Percentiles rank a stretch among this genome's conserved stretches.
These are phyloP conservation scores for Podila verticillata DNA, from an alignment of 192 early-diverging fungal species.

Conservation along the genomic window DNA sequence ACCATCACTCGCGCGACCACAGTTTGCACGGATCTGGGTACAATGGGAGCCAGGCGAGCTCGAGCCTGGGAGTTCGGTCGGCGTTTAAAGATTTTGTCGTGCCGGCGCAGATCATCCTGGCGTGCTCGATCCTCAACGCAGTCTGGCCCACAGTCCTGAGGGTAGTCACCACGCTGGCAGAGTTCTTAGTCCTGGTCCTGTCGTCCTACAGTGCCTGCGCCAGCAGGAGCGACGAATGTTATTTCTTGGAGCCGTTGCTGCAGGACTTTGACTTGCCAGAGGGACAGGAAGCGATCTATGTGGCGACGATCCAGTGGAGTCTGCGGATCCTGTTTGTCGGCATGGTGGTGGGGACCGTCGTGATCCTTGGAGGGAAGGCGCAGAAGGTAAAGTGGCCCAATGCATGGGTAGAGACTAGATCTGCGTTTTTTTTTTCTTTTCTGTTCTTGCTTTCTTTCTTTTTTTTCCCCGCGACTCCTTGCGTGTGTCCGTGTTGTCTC, in stretches of 20 bases:
- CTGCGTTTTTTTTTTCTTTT: not conserved
- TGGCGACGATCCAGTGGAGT: conserved; percentile 39
- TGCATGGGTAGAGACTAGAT: conserved; percentile 1
- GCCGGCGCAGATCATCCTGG: conserved; percentile 45
- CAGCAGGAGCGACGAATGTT: conserved; percentile 34
- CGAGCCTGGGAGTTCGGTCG: conserved; percentile 45
- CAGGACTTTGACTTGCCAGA: conserved; percentile 9
- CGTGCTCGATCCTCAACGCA: conserved; percentile 40
- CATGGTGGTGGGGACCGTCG: conserved; percentile 10
- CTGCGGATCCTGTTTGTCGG: conserved; percentile 20
- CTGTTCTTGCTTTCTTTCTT: not conserved
- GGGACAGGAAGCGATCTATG: conserved; percentile 41
- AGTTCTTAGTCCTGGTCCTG: conserved; percentile 35
- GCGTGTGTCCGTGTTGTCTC: not conserved
- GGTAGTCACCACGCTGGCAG: conserved; percentile 18
- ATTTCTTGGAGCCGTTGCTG: conserved; percentile 41
- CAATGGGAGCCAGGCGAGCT: conserved; percentile 17
- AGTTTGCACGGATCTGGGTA: conserved; percentile 26
- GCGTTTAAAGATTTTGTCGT: conserved; percentile 50
- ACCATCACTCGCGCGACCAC: conserved; percentile 10
- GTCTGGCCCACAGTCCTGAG: conserved; percentile 39
- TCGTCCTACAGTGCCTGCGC: conserved; percentile 46
- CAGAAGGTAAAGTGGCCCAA: conserved; percentile 19
- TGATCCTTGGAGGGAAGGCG: conserved; percentile 10
- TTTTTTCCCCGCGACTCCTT: not conserved